Base-by-base conservation (phyloP, 1,284 basidiomycete genomes). In the Sporisorium graminicola region DNA sequence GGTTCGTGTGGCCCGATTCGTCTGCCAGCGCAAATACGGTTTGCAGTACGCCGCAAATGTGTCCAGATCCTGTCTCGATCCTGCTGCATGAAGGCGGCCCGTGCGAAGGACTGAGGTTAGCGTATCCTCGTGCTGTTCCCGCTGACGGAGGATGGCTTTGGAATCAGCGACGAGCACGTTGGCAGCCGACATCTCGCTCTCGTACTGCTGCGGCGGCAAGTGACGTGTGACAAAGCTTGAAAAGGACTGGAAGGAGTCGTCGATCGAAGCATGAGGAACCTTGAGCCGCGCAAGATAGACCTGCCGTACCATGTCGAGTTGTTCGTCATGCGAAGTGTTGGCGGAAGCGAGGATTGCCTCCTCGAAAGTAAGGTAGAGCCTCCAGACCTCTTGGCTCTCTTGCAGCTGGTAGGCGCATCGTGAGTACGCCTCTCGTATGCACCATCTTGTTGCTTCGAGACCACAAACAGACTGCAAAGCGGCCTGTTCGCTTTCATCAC, bases 121-220 rank as follows among this genome's bases (percentile, higher is more conserved):
- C 0, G 58, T 35, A 18, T 78, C 78, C 29, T 84, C 82, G 56
- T 59, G 74, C 31, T 65, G 58, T 53, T 80, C 78, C 13, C 74
- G 58, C 22, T 64, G 63, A 2, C 65, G 53, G 43, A 58, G 53
- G 8, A 65, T 40, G 7, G 46, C 43, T 52, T 65, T 59, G 3
- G 77, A 65, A 4, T 66, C 61, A 18, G 76, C 69, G 27, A 77
- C 74, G 14, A 64, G 29, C 37, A 55, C 58, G 44, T 80, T 79
- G 5, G 82, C 78, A 2, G 74, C 62, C 7, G 78, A 58, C 76
- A 85, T 80, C 24, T 70, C 69, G 40, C 35, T 22, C 59, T 85
- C 83, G 64, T 85, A 85, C 31, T 61, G 73, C 14, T 77, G 65
- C 10, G 80, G 55, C 2, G 79, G 77, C 27, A 80, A 51, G 57